These are phyloP conservation scores for Alternaria panax DNA, from an alignment of 2,329 filamentous ascomycete species.

Conservation along the genomic window DNA sequence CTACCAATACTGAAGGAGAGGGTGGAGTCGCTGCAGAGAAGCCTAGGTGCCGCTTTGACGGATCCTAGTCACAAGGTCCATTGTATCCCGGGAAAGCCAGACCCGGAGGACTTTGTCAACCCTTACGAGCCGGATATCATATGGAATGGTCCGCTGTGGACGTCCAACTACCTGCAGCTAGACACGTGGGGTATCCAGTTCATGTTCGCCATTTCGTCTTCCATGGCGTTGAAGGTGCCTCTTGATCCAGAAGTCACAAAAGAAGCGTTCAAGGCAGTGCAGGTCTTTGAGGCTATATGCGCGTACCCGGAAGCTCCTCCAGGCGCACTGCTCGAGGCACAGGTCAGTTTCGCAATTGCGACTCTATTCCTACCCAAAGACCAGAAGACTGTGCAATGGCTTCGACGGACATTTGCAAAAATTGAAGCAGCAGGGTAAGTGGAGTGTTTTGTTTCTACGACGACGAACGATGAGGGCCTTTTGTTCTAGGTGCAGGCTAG, in stretches of 20 bases:
- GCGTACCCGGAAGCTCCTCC: constrained; percentile 73
- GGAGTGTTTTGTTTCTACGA: background rate
- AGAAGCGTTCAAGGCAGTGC: constrained; percentile 74
- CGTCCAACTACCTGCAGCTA: constrained; percentile 75
- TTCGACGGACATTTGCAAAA: constrained; percentile 76
- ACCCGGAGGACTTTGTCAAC: constrained; percentile 73
- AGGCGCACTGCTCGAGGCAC: constrained; percentile 74
- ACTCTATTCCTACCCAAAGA: constrained; percentile 82
- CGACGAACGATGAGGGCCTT: background rate
- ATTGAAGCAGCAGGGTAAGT: constrained; percentile 82
- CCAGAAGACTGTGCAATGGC: constrained; percentile 76
- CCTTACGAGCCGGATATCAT: constrained; percentile 76
- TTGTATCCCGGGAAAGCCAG: constrained; percentile 65
- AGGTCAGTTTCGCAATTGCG: constrained; percentile 78
- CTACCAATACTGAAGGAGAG: constrained; percentile 56
- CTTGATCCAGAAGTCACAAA: constrained; percentile 63
- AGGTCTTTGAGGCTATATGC: constrained; percentile 80
- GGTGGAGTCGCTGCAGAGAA: constrained; percentile 54
- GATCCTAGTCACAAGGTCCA: constrained; percentile 69
- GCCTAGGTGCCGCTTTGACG: constrained; percentile 68
- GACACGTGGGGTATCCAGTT: constrained; percentile 81
- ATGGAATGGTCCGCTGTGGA: constrained; percentile 69
- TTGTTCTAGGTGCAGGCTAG: background rate
- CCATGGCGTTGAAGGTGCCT: constrained; percentile 62
- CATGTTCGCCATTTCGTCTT: constrained; percentile 80